Base-by-base conservation (phyloP, 257 asterid species). In the Plantago elongata region DNA sequence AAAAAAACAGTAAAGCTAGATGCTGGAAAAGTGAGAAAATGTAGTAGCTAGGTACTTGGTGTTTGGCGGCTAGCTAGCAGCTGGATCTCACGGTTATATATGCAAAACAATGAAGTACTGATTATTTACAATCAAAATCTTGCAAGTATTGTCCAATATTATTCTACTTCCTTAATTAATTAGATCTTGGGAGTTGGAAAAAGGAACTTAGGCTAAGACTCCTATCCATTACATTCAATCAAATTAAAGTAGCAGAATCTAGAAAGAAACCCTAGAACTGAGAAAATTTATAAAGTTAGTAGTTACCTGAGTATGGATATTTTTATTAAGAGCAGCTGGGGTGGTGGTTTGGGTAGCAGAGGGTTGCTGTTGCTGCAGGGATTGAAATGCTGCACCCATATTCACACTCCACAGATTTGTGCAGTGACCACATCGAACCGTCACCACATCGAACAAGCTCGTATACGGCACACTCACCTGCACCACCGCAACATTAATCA, bases 401-500 rank as follows among this genome's bases (percentile, higher is more conserved):
- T 89, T 89, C 29, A 89, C 96, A 67, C 83, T 80, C 95, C 93
- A 89, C 56, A 89, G 73, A 74, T 86, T 86, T 48, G 87, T 51
- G 70, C 96, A 89, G 84, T 89, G 96, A 42, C 96, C 96, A 58
- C 96, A 89, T 72, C 96, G 84, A 71, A 89, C 94, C 46, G 96
- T 89, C 95, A 89, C 96, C 1, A 80, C 76, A 57, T 89, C 96
- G 47, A 72, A 71, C 76, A 86, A 72, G 79, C 79, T 86, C 51
- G 78, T 86, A 90, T 95, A 86, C 80, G 96, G 96, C 61, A 89
- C 96, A 73, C 95, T 86, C 72, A 89, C 96, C 96, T 89, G 79
- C 69, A 79, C 29, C 30, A 34, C 40, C 40, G 8, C 40, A 22
- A 22, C 40, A 34, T 7, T 34, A 34, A 34, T 34, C 34, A 43